phyloP scores from a whole-genome alignment of 257 asterid genomes.

The Cinchona pubescens region DNA sequence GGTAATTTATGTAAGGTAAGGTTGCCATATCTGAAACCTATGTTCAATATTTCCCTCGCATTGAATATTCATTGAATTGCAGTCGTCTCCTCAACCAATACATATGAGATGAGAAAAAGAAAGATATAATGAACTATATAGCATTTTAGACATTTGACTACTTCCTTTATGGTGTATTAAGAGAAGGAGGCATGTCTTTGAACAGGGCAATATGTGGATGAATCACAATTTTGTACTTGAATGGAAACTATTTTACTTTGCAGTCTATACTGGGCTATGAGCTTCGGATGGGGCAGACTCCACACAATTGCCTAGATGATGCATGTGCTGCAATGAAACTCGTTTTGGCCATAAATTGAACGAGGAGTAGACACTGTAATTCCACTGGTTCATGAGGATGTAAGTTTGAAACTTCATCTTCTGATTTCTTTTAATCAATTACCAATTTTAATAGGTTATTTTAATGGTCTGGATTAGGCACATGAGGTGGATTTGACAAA shows the following conservation, averaged over 20 bases:
- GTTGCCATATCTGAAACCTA: neutral
- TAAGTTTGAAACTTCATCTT: slow-evolving; percentile 22
- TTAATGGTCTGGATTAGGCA: slow-evolving; percentile 38
- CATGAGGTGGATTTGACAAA: slow-evolving; percentile 40
- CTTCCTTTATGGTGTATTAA: neutral
- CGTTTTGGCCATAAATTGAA: slow-evolving; percentile 68
- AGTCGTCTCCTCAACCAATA: neutral
- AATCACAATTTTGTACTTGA: neutral
- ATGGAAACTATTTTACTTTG: slow-evolving; percentile 8
- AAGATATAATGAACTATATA: neutral
- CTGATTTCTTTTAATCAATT: neutral
- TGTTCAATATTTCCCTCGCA: neutral
- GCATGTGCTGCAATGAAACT: slow-evolving; percentile 96
- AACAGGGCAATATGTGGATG: neutral
- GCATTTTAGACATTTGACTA: neutral
- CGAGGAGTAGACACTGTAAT: slow-evolving; percentile 43
- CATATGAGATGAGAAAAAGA: neutral
- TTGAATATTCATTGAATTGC: neutral
- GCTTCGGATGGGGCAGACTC: slow-evolving; percentile 53
- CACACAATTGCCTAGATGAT: slow-evolving; percentile 87
- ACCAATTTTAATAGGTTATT: slow-evolving; percentile 4
- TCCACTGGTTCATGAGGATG: slow-evolving; percentile 45
- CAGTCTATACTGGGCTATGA: slow-evolving; percentile 74
- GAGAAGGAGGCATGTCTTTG: neutral
- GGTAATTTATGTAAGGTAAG: slow-evolving; percentile 41